Base-by-base conservation (phyloP, 23 red algal species). In the Gracilaria domingensis region DNA sequence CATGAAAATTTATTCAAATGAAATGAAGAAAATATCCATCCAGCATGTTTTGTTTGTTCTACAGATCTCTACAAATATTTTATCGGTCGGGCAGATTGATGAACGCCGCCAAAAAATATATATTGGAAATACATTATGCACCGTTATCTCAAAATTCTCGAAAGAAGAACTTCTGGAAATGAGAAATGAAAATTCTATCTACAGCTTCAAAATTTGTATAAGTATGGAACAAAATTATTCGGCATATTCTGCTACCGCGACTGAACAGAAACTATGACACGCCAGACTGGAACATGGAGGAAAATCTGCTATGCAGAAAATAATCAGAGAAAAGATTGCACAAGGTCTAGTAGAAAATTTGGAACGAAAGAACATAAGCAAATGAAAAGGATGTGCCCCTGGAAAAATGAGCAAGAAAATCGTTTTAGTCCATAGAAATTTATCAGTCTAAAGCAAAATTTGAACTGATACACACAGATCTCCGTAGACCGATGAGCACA, bases 381-480 rank as follows among this genome's bases (percentile, higher is more conserved):
- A 24, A 34, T 84, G 80, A 1, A 33, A 34, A 11, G 50, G 48
- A 58, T 84, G 80, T 35, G 51, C 24, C 42, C 12, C 8, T 3
- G 53, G 53, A 8, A 61, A 60, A 62, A 84, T 84, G 80, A n/a
- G 38, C 24, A 18, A 49, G 24, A 30, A 28, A 58, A 14, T 65
- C 80, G 17, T 84, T 84, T 44, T 29, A 61, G 20, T 1, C 54
- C 50, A 1, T 84, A 4, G 75, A 73, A 53, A 21, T 12, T 25
- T 37, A 12, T 50, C 62, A 40, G 2, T 24, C 84, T 1, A 88
- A 58, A 35, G 21, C 5, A 48, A 37, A 55, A 11, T 38, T 90
- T 12, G 12, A 80, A 4, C 50, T 90, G 4, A 57, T 81, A 8
- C 86, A n/a, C n/a, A n/a, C n/a, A n/a, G n/a, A n/a, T n/a, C n/a